A percentile compares a stretch with the other conserved stretches of the same genome.
phyloP scores from a whole-genome alignment of 1,284 basidiomycete genomes.

The Marasmius sp. region DNA sequence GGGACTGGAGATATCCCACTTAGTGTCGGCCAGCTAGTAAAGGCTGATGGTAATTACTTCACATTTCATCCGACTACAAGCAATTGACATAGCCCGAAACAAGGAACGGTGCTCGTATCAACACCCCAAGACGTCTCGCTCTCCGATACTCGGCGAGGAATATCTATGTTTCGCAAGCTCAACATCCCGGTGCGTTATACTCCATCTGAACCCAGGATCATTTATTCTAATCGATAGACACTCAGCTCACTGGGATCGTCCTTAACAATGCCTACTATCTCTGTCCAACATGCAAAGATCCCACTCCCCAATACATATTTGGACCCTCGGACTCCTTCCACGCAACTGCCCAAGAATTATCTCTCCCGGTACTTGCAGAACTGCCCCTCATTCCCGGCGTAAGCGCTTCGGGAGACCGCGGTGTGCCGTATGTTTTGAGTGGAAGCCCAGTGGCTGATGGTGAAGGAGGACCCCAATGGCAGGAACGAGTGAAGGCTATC shows the following conservation, averaged over 20 bases:
- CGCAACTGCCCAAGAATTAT: conserved; percentile 59
- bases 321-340: conserved; percentile 73
- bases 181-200: conserved; percentile 71
- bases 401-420: conserved; percentile 75
- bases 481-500: conserved; percentile 41
- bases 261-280: conserved; percentile 91
- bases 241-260: conserved; percentile 83
- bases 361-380: conserved; percentile 76
- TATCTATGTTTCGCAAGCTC: conserved; percentile 92
- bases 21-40: conserved; percentile 88
- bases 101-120: conserved; percentile 89
- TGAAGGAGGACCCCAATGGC: conserved; percentile 44
- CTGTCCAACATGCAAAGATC: conserved; percentile 69
- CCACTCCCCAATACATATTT: conserved; percentile 73
- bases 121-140: conserved; percentile 97
- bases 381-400: conserved; percentile 82
- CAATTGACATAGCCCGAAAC: neutral
- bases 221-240: neutral
- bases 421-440: conserved; percentile 57
- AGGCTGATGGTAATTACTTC: conserved; percentile 72
- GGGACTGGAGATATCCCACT: conserved; percentile 97
- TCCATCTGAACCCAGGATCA: neutral
- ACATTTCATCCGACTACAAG: neutral
- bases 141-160: conserved; percentile 90
- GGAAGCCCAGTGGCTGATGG: conserved; percentile 27